Conservation (phyloP, 352 stramenopile species). For the Globisporangium radiosum region DNA sequence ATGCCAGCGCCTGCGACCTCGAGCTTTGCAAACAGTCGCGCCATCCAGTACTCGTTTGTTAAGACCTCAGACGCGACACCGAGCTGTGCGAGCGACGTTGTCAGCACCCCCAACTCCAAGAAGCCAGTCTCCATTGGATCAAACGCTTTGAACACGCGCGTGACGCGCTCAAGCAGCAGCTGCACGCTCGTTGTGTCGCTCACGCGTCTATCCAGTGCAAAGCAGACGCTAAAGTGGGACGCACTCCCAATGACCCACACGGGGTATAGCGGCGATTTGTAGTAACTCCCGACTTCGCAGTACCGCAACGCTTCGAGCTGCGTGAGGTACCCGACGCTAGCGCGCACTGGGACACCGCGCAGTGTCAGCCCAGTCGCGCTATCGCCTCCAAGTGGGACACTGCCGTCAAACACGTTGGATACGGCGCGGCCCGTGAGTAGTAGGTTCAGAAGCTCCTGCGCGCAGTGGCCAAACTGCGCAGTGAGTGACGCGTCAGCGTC, state of each 20-base stretch:
- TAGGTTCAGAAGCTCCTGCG: constrained; percentile 84
- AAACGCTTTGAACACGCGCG: constrained; percentile 86
- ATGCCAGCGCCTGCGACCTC: constrained; percentile 81
- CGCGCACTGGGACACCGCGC: constrained; percentile 41
- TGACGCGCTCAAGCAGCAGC: constrained; percentile 77
- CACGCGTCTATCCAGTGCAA: constrained; percentile 52
- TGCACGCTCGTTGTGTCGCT: constrained; percentile 62
- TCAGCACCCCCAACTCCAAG: constrained; percentile 57
- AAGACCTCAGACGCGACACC: constrained; percentile 47
- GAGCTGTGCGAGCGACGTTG: constrained; percentile 58
- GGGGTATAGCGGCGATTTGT: constrained; percentile 82
- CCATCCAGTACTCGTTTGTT: constrained; percentile 57
- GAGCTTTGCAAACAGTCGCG: constrained; percentile 40
- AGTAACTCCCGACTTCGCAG: constrained; percentile 87
- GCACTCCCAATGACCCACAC: constrained; percentile 89
- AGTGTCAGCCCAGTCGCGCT: constrained; percentile 69
- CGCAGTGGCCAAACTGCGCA: constrained; percentile 72
- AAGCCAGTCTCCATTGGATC: constrained; percentile 87
- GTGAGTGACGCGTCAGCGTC: constrained; percentile 51
- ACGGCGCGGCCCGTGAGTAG: constrained; percentile 69
- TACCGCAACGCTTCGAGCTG: constrained; percentile 89
- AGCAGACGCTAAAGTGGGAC: constrained; percentile 89
- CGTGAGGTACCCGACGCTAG: constrained; percentile 81
- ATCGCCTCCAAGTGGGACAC: constrained; percentile 36
- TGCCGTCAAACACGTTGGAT: constrained; percentile 84